These are phyloP conservation scores for Plantago major DNA, from an alignment of 257 asterid species.

Conservation along the genomic window DNA sequence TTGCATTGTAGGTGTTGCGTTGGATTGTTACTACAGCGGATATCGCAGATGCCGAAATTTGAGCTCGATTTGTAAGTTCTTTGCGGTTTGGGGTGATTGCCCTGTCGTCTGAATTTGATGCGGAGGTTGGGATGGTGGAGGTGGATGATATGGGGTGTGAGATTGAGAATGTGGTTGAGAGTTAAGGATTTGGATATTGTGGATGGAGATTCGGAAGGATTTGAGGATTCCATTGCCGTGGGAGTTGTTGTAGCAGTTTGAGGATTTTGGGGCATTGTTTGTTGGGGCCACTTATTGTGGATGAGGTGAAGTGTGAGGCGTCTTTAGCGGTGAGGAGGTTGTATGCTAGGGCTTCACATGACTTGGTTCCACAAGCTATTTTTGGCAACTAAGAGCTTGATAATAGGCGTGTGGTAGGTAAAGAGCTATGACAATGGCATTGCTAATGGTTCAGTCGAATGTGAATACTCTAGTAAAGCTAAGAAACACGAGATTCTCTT, in stretches of 20 bases:
- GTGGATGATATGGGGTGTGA: constrained; percentile 24
- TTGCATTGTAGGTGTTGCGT: constrained; percentile 76
- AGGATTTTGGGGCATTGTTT: constrained; percentile 92
- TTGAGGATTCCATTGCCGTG: constrained; percentile 83
- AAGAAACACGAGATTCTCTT: constrained; percentile 90
- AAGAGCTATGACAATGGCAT: constrained; percentile 36
- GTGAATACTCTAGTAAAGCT: constrained; percentile 85
- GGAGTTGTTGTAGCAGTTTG: constrained; percentile 86
- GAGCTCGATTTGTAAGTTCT: constrained; percentile 65
- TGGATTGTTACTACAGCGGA: constrained; percentile 79
- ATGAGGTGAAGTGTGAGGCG: constrained; percentile 77
- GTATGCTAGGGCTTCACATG: constrained; percentile 94
- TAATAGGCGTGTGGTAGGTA: constrained; percentile 60
- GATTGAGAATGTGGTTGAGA: constrained; percentile 34
- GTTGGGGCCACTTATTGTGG: constrained; percentile 71
- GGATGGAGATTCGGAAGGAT: constrained; percentile 32
- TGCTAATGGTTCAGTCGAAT: constrained; percentile 52
- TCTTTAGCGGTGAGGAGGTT: constrained; percentile 65
- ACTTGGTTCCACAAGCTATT: constrained; percentile 84
- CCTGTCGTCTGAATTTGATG: constrained; percentile 66
- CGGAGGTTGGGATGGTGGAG: constrained; percentile 22
- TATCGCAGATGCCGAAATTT: constrained; percentile 89
- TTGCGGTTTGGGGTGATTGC: constrained; percentile 78
- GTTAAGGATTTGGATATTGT: constrained; percentile 28
- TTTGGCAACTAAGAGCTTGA: constrained; percentile 82